Base-by-base conservation (phyloP, 257 asterid genomes). In the Solanum virginianum region DNA sequence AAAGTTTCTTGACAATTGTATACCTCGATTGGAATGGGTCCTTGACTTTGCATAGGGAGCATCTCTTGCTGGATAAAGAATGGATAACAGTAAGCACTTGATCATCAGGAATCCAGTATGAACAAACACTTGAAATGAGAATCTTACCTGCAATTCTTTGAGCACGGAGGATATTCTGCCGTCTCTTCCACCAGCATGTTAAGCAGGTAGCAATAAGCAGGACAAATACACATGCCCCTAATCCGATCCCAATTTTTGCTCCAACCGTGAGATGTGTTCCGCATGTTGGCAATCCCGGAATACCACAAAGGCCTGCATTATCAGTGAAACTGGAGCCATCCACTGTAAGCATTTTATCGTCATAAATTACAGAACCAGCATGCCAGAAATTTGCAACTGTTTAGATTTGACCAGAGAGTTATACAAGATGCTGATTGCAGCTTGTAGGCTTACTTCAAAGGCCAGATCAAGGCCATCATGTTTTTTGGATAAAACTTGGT, bases 1-100 rank as follows among this genome's bases (percentile, higher is more conserved):
- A 69, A 88, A 93, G 85, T 93, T 94, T 85, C 92, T 90, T 16
- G 91, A 59, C 98, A 95, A 90, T 88, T 97, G 98, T 57, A 97
- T 97, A 68, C 93, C 98, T 1, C 96, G 96, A 54, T 91, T 87
- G 84, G 92, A 90, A 4, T 92, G 93, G 13, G 98, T 97, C 82
- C 98, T 88, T 24, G 94, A 91, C 84, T 94, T 97, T 8, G 99
- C 99, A 62, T 95, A 97, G 4, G 99, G 99, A 49, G 99, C 99
- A 36, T 90, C 98, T 90, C 98, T 92, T 84, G 98, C 99, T 94
- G 94, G 86, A 32, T 15, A 63, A 74, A 65, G 7, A 65, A 51
- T 74, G 49, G 56, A 24, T 41, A 4, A 4, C 17, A 60, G 32
- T 60, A 10, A 16, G 75, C 75, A 68, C 49, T 68, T 68, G 75